Conservation (phyloP, 2,329 filamentous ascomycete genomes). For the Sclerotinia spermophila region DNA sequence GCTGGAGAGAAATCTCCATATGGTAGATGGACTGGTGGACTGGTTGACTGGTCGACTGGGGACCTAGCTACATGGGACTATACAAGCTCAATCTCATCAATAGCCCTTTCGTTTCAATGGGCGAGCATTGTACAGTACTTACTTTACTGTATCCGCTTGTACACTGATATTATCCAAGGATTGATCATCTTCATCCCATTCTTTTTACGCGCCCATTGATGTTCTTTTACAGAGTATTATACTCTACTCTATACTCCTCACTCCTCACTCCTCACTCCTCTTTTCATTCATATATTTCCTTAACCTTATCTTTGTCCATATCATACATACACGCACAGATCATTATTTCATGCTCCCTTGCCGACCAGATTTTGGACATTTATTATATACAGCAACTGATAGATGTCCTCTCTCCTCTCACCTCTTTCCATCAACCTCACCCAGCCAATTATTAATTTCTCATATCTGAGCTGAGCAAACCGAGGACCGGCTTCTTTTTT, state of each 20-base stretch:
- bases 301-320: not conserved
- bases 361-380: not conserved
- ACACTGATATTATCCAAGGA: not conserved
- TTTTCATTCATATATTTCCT: not conserved
- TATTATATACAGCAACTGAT: not conserved
- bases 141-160: not conserved
- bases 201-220: not conserved
- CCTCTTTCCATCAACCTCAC: not conserved
- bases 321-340: not conserved
- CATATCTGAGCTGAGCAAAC: not conserved
- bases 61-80: not conserved
- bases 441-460: not conserved
- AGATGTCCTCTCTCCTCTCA: not conserved
- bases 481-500: not conserved
- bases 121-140: too few relatives aligned
- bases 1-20: not conserved
- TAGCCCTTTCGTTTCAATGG: not conserved
- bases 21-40: not conserved
- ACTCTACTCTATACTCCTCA: not conserved
- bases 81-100: not conserved
- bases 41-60: not conserved
- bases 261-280: not conserved
- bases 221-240: too few relatives aligned
- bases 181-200: not conserved
- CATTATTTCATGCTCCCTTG: not conserved